Evolutionary conservation across 495 filamentous ascomycete genomes (phyloP), one percentile per base, ranked within the genome.

Genomic region (Oleoguttula mirabilis): DNA sequence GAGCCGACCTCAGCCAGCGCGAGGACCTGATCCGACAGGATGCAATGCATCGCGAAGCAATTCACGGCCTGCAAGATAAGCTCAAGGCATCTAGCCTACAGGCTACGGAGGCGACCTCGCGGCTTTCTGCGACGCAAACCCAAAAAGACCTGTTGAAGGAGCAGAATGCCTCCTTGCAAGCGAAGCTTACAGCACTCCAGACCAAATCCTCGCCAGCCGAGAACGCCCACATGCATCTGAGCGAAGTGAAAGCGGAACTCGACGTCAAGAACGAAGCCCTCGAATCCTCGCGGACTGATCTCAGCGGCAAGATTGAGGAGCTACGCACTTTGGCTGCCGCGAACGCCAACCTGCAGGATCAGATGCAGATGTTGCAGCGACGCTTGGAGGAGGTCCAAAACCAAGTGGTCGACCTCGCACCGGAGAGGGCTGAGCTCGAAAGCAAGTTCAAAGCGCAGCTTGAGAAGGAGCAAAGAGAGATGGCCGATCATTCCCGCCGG

Each of bases 1-100:
- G 19, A 25, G 15, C 32, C 10, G 27, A 38, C 6, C 12, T 49
- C 10, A 21, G 19, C 14, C 28, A 41, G 27, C 30, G 14, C 4
- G 45, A 45, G 35, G 24, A 44, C 5, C 32, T 49, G 17, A 11
- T 41, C 10, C 28, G 49, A 37, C 35, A 48, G 16, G 39, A 45
- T 19, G 25, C 25, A 4, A 20, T 7, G 12, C 36, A 49, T 4
- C 40, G 33, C 4, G 44, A 52, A 33, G 25, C n/a, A 10, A 38
- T 48, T 11, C 14, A 12, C 20, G 16, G 4, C 14, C 35, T 54
- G 10, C 40, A 38, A 30, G 41, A 54, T 12, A 45, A 33, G 37
- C 37, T 46, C 4, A 25, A 25, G 17, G 21, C 21, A 10, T 46
- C 37, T 5, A 35, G 25, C 10, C 10, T 3, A 19, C 27, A 24